A percentile compares a stretch with the other conserved stretches of the same genome.
Conservation (phyloP, 1,284 basidiomycete species). For the Malassezia globosa region DNA sequence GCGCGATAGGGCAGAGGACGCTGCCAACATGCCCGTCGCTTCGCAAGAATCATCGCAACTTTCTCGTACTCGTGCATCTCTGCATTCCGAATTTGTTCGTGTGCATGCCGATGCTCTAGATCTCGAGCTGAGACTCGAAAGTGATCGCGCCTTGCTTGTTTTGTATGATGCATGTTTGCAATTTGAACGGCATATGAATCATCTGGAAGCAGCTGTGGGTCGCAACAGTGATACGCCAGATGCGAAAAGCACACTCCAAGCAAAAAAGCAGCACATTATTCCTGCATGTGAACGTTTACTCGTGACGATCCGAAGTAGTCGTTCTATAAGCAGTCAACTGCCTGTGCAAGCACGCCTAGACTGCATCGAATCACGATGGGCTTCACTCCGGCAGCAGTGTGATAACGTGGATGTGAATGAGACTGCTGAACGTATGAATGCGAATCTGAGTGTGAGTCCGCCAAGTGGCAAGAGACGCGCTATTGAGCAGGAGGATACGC, state of each 20-base stretch:
- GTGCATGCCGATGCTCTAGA: background rate
- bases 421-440: background rate
- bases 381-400: background rate
- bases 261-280: background rate
- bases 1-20: slow-evolving; percentile 1
- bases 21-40: background rate
- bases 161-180: slow-evolving; percentile 10
- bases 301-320: background rate
- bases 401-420: background rate
- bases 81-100: background rate
- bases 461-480: background rate
- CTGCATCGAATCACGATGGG: background rate
- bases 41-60: background rate
- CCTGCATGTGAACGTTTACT: background rate
- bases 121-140: slow-evolving; percentile 5
- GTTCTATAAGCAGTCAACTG: background rate
- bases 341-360: background rate
- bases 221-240: background rate
- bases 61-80: background rate
- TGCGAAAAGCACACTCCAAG: background rate
- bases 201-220: background rate
- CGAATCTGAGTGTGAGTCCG: background rate
- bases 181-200: slow-evolving; percentile 4
- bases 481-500: background rate
- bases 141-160: slow-evolving; percentile 2